Evolutionary conservation across 1,284 basidiomycete genomes (phyloP).

Genomic region (Tylopilus orsonianus): DNA sequence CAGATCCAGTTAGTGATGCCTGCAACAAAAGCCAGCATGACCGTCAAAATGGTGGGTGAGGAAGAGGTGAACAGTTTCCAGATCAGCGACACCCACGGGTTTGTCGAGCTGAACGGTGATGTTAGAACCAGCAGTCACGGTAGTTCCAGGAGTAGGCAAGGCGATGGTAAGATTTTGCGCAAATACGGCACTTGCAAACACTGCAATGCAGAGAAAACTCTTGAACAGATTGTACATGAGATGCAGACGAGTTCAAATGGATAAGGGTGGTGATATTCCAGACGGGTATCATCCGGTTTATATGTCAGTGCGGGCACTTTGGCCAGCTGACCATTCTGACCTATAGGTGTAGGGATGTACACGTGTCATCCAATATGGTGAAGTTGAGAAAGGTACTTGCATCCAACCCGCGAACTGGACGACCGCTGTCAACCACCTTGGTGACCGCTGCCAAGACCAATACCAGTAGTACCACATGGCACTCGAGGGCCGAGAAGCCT

Average conservation of each 20-base stretch:
- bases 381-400: not conserved
- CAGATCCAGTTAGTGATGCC: slow-evolving; percentile 24
- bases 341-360: not conserved
- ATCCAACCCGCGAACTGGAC: too few species aligned
- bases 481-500: not conserved
- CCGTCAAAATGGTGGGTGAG: not conserved
- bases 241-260: too few species aligned
- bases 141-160: slow-evolving; percentile 35
- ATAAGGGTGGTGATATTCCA: not conserved
- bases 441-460: not conserved
- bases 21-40: slow-evolving; percentile 26
- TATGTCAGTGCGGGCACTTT: not conserved
- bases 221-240: slow-evolving; percentile 14
- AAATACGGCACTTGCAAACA: slow-evolving; percentile 21
- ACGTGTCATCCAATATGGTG: not conserved
- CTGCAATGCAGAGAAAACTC: slow-evolving; percentile 9
- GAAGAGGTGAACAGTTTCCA: not conserved
- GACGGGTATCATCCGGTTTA: slow-evolving; percentile 4
- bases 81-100: slow-evolving; percentile 37
- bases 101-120: slow-evolving; percentile 45
- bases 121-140: slow-evolving; percentile 36
- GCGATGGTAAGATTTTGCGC: slow-evolving; percentile 45
- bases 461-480: not conserved
- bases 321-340: not conserved
- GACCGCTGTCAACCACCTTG: not conserved